Conservation (phyloP, 352 stramenopile genomes). For the Aphanomyces astaci region DNA sequence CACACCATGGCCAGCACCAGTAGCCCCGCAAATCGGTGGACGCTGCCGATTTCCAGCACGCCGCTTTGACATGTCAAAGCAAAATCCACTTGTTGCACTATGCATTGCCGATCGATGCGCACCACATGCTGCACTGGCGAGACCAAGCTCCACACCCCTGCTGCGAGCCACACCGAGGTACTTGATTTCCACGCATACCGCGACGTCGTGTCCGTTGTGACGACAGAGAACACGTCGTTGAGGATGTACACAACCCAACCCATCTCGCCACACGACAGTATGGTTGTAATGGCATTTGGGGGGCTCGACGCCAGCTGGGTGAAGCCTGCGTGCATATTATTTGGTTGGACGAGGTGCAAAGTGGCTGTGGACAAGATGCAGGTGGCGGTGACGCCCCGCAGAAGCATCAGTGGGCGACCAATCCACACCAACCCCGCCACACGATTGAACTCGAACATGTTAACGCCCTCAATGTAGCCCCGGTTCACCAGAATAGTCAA, state of each 20-base stretch:
- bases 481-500: background rate
- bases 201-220: background rate
- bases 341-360: background rate
- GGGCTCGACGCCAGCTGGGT: background rate
- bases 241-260: constrained; percentile 19
- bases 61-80: background rate
- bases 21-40: background rate
- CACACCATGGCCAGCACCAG: background rate
- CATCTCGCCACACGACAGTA: constrained; percentile 4
- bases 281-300: background rate
- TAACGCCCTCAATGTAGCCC: constrained; percentile 1
- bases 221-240: constrained; percentile 17
- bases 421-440: constrained; percentile 13
- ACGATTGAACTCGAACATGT: constrained; percentile 13
- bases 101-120: background rate
- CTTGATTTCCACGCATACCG: background rate
- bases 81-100: background rate
- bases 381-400: background rate
- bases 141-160: constrained; percentile 6
- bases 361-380: constrained; percentile 6
- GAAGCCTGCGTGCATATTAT: background rate
- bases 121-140: background rate
- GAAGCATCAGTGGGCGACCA: constrained; percentile 6
- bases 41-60: background rate
- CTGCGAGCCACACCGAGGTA: background rate